These are phyloP conservation scores for Tremella yokohamensis DNA, from an alignment of 768 basidiomycete species.

Conservation along the genomic window DNA sequence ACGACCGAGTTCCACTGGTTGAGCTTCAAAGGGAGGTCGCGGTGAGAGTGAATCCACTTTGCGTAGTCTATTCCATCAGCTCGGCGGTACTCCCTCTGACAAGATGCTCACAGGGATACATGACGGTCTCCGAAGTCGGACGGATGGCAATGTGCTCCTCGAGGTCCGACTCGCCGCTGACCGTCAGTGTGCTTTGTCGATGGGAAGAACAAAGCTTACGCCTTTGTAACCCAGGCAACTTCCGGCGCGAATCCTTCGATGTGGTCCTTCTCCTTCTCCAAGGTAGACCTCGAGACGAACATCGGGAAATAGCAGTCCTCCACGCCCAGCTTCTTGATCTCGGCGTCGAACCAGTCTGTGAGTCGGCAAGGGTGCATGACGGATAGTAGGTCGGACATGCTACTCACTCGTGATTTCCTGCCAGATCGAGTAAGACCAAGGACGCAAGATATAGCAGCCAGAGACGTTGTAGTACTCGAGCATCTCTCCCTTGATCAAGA, in stretches of 20 bases:
- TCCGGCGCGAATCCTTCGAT: slow-evolving; percentile 99
- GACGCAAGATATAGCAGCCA: slow-evolving; percentile 97
- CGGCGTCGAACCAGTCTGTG: slow-evolving; percentile 83
- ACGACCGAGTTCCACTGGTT: slow-evolving; percentile 99
- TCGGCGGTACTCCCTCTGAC: not conserved
- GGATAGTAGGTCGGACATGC: not conserved
- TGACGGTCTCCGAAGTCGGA: slow-evolving; percentile 96
- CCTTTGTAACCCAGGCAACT: slow-evolving; percentile 99
- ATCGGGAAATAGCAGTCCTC: slow-evolving; percentile 99
- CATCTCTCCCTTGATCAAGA: slow-evolving; percentile 98
- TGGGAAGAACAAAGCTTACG: slow-evolving; percentile 57
- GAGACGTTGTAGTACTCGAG: slow-evolving; percentile 98
- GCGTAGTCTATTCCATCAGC: slow-evolving; percentile 66
- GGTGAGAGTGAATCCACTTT: slow-evolving; percentile 97
- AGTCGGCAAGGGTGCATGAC: not conserved
- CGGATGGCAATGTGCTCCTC: slow-evolving; percentile 97
- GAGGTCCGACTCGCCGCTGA: slow-evolving; percentile 82
- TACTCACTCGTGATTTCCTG: slow-evolving; percentile 81
- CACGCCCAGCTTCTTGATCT: slow-evolving; percentile 90
- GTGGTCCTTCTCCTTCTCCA: slow-evolving; percentile 96
- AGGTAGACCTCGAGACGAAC: slow-evolving; percentile 87
- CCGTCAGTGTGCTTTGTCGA: slow-evolving; percentile 2
- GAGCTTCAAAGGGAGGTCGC: slow-evolving; percentile 92
- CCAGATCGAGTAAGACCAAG: slow-evolving; percentile 97
- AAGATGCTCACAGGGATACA: slow-evolving; percentile 86